These are phyloP conservation scores for Glebionis coronaria DNA, from an alignment of 129 eudicot species.

Conservation along the genomic window DNA sequence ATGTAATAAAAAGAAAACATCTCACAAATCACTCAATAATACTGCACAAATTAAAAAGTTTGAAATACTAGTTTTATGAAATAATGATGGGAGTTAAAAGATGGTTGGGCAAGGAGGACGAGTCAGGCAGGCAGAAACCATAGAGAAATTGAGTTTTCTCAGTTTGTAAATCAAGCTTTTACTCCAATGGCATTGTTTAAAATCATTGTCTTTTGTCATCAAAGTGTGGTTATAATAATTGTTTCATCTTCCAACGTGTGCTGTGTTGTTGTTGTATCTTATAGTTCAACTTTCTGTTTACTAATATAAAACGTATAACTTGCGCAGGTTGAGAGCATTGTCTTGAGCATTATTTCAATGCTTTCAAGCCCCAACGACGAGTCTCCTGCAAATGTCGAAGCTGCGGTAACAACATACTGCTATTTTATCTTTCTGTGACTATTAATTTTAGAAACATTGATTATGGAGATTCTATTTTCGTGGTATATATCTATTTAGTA, in stretches of 20 bases:
- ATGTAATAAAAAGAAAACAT: too few species aligned
- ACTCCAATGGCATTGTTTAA: neutral
- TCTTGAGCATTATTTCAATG: slow-evolving; percentile 62
- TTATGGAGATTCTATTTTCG: too few species aligned
- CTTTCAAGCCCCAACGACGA: slow-evolving; percentile 68
- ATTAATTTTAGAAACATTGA: too few species aligned
- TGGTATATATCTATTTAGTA: too few species aligned
- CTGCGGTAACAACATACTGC: slow-evolving; percentile 41
- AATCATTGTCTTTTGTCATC: neutral
- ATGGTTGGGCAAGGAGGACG: too few species aligned
- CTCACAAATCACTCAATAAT: too few species aligned
- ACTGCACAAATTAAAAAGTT: too few species aligned
- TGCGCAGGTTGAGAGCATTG: slow-evolving; percentile 56
- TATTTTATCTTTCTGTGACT: neutral
- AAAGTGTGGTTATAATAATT: neutral
- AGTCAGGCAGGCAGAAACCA: neutral
- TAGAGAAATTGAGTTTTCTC: neutral
- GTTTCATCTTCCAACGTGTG: neutral
- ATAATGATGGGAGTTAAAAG: too few species aligned
- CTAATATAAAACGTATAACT: neutral
- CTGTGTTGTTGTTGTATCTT: neutral
- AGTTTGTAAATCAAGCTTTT: neutral
- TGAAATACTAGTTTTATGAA: too few species aligned
- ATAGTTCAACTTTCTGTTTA: neutral
- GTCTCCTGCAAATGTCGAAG: slow-evolving; percentile 70